Evolutionary conservation across 2,329 filamentous ascomycete genomes (phyloP).

Genomic region (Trichophaea hybrida): DNA sequence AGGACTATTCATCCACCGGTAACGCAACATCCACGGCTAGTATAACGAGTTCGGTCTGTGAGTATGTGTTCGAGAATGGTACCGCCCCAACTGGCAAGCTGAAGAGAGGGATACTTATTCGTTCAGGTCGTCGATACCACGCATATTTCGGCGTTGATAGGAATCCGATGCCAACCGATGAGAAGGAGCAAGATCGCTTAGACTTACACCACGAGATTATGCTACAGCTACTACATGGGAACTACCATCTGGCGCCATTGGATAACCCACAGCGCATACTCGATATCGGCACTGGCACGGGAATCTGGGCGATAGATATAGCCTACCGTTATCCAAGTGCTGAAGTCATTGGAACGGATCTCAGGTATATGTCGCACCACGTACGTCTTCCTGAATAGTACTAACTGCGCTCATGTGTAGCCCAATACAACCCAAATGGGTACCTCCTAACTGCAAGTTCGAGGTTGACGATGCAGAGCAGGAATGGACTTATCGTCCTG

Average conservation of each 20-base stretch:
- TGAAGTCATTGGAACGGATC: conserved; percentile 4
- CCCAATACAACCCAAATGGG: no score
- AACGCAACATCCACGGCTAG: neutral
- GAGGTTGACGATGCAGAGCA: no score
- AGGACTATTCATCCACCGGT: no score
- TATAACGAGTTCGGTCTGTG: neutral
- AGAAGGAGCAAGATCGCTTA: neutral
- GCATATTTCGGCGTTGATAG: conserved; percentile 2
- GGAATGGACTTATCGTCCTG: no score
- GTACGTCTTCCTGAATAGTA: no score
- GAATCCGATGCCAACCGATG: conserved; percentile 1
- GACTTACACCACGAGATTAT: conserved; percentile 2
- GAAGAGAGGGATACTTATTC: neutral
- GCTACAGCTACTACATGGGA: conserved; percentile 34
- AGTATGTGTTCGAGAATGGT: neutral
- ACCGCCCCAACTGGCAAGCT: neutral
- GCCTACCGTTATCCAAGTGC: conserved; percentile 31
- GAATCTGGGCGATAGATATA: conserved; percentile 33
- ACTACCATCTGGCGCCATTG: conserved; percentile 33
- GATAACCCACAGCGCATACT: conserved; percentile 30
- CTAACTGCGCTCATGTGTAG: conserved; percentile 14
- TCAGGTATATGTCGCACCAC: neutral
- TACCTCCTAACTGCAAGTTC: no score
- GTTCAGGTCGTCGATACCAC: conserved; percentile 1
- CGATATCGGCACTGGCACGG: conserved; percentile 35